Base-by-base conservation (phyloP, 2,329 filamentous ascomycete species). In the Aspergillus sp. region DNA sequence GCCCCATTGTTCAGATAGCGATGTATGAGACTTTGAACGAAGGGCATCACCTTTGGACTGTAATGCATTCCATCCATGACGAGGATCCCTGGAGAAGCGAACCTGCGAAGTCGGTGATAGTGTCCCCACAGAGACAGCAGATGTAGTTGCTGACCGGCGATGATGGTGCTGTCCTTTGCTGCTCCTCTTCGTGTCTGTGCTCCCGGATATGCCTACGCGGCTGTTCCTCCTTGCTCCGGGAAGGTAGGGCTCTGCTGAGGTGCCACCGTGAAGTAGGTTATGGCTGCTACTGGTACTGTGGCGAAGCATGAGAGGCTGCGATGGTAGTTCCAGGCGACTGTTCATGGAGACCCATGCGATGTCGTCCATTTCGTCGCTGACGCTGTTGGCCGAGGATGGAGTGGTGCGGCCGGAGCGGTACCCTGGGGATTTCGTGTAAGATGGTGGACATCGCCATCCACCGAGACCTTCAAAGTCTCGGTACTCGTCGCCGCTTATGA, bases 401-500 rank as follows among this genome's bases (percentile, higher is more conserved):
- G 70, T 68, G 4, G 53, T 52, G 1, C 66, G 66, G 42, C 62
- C 62, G 22, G 65, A 58, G 18, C 62, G 48, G 51, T 65, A 64
- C 5, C 65, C 64, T 4, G 62, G 62, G 15, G 60, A 57, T 51
- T 62, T 67, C 15, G 59, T 62, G 5, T 55, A 60, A 18, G 56
- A 60, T 20, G 55, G 61, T 49, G 58, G 59, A 57, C 55, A 66
- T 36, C 73, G 66, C 75, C 75, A 78, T 20, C 76, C 76, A 9
- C 76, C 76, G 5, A 78, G 68, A 3, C 76, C 75, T 66, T 78
- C 76, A 56, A 77, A 78, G 59, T 78, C 76, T n/a, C 75, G 71
- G 47, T 69, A 64, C 20, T 67, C 66, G 48, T 75, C 69, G 2
- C 68, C 69, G 56, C 68, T 71, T 42, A 72, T 65, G 17, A 71